Conservation (phyloP, 352 stramenopile species). For the Pythium dissotocum region DNA sequence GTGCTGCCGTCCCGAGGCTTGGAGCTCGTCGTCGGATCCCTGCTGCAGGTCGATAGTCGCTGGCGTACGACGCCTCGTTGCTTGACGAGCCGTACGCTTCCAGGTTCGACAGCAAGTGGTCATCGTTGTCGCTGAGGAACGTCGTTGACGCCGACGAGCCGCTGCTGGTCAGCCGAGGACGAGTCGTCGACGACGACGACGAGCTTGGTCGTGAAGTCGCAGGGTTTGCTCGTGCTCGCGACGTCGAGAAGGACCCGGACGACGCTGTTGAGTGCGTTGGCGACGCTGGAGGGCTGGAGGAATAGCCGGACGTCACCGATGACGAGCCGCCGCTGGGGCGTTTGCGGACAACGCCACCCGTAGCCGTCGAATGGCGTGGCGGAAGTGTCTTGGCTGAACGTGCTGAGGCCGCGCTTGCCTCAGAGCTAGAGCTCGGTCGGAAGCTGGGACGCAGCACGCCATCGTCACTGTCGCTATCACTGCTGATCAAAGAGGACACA, state of each 20-base stretch:
- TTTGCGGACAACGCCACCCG: constrained; percentile 11
- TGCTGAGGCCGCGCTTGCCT: constrained; percentile 7
- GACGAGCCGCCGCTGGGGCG: constrained; percentile 16
- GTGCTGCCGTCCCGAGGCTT: not conserved
- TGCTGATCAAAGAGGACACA: constrained; percentile 78
- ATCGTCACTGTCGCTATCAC: constrained; percentile 74
- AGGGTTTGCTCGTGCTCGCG: not conserved
- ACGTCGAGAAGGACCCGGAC: constrained; percentile 31
- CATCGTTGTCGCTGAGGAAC: constrained; percentile 39
- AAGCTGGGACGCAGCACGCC: constrained; percentile 65
- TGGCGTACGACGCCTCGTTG: constrained; percentile 27
- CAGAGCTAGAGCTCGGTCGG: constrained; percentile 14
- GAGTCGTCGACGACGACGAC: constrained; percentile 39
- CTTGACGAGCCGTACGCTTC: constrained; percentile 23
- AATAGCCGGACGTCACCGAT: constrained; percentile 24
- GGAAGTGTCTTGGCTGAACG: constrained; percentile 12
- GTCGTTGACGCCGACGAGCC: constrained; percentile 34
- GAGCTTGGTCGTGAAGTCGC: constrained; percentile 8
- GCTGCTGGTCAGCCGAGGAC: constrained; percentile 23
- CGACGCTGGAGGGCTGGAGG: constrained; percentile 47
- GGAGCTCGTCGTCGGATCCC: constrained; percentile 19
- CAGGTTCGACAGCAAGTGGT: constrained; percentile 22
- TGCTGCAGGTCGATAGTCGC: constrained; percentile 23
- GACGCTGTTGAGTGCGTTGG: constrained; percentile 47
- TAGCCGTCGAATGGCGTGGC: constrained; percentile 5